Evolutionary conservation across 129 eudicot genomes (phyloP), one percentile per base, ranked within the genome.

Genomic region (Centaurea solstitialis): DNA sequence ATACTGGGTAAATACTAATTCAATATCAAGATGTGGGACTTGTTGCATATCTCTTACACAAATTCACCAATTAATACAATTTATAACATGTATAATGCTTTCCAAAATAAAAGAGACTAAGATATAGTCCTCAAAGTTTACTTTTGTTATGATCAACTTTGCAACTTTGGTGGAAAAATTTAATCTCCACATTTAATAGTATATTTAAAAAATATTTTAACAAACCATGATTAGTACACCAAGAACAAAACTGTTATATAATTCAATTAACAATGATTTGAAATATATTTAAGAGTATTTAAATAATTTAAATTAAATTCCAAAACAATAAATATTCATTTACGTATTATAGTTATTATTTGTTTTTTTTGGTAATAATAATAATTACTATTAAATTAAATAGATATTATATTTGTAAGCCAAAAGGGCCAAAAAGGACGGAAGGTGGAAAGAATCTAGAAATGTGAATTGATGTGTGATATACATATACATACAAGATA

Each of bases 381-480:
- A 76, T 20, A 82, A 20, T 0, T 20, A 18, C 3, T 62, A 50
- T 20, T 59, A 62, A 38, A 23, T 59, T 59, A 82, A 82, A 59
- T 76, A 22, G 41, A 53, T 82, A 0, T 53, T 82, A 76, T 70
- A 53, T 82, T n/a, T n/a, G n/a, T 82, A 82, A 76, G 82, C 86
- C 82, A 82, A 53, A 81, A 81, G 80, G 80, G 85, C 85, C 74
- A 57, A 82, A 82, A 76, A 30, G 86, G 81, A 76, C 77, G 70
- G 81, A 82, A 70, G 86, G 78, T 76, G 68, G 86, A 82, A 76
- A 82, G 86, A 82, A 82, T 82, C 82, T 77, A 76, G 74, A 82
- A 70, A 82, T 82, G 69, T 77, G 78, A 80, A 74, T 73, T 80
- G 84, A 82, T 77, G 40, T 71, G 78, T 82, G 86, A 57, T 70